Evolutionary conservation across 768 basidiomycete species (phyloP).

Genomic region (Lentinus tigrinus): DNA sequence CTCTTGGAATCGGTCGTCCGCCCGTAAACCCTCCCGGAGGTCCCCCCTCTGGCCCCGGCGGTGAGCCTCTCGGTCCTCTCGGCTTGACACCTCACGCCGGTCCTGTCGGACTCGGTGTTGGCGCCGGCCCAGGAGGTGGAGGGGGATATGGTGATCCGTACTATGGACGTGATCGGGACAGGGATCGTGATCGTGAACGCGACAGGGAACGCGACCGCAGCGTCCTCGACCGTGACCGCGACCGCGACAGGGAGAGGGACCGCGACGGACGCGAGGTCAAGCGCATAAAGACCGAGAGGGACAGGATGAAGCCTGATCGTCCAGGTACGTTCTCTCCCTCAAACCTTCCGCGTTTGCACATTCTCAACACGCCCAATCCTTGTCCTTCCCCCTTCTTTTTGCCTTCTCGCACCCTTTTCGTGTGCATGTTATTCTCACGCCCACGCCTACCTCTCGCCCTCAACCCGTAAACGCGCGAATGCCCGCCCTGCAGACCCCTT

Average conservation of each 20-base stretch:
- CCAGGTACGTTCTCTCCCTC: constrained; percentile 37
- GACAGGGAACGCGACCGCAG: constrained; percentile 30
- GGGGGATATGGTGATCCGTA: constrained; percentile 37
- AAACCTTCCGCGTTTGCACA: constrained; percentile 5
- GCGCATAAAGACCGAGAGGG: constrained; percentile 56
- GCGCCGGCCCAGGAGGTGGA: constrained; percentile 26
- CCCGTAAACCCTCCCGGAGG: constrained; percentile 7
- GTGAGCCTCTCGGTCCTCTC: constrained; percentile 16
- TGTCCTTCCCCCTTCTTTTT: constrained; percentile 26
- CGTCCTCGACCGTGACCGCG: constrained; percentile 31
- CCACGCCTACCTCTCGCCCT: constrained; percentile 3
- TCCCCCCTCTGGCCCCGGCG: constrained; percentile 14
- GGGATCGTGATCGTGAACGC: constrained; percentile 24
- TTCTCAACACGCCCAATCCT: constrained; percentile 6
- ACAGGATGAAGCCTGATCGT: constrained; percentile 46
- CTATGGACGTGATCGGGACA: constrained; percentile 36
- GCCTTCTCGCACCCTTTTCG: constrained; percentile 23
- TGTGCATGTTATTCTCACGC: constrained; percentile 8
- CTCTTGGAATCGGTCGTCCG: constrained; percentile 19
- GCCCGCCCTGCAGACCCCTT: constrained; percentile 18
- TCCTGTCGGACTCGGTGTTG: constrained; percentile 29
- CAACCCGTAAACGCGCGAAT: neutral
- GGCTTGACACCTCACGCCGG: constrained; percentile 22
- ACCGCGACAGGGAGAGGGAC: constrained; percentile 38
- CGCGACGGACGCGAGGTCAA: constrained; percentile 54